Base-by-base conservation (phyloP, 2,329 filamentous ascomycete genomes). In the Fusarium sp. region DNA sequence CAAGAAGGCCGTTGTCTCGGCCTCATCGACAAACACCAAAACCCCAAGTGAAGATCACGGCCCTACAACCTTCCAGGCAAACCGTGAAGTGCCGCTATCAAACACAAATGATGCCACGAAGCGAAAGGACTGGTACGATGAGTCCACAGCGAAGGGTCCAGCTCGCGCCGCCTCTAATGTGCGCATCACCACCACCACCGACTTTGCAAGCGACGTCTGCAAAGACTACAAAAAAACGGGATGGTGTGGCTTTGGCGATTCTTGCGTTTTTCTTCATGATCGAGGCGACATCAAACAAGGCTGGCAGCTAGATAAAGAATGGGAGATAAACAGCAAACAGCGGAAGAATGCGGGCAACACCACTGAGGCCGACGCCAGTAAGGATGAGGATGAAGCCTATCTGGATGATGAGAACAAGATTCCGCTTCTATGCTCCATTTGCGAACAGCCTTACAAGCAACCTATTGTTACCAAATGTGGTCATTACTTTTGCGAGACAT, bases 401-500 rank as follows among this genome's bases (percentile, higher is more conserved):
- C 40, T 88, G 87, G 19, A 78, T 94, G 73, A 78, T 96, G 46
- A 88, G 93, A 73, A 7, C 26, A 90, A 88, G 69, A 96, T 97
- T 19, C 93, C 93, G 0, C 97, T 97, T 73, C 91, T 87, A 2
- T 97, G 93, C 75, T 86, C 96, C 64, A 92, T 97, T 61, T 97
- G 93, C 81, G 87, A 89, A 70, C 85, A 87, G 34, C 77, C 88
- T 1, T 97, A 97, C 77, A 90, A 87, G 70, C 83, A 86, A 53
- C 94, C 95, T 0, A 85, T 98, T 10, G 80, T 94, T 22, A 98
- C 95, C 10, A 90, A 92, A 65, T 99, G 95, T 68, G 91, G 92
- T 0, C 95, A 99, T 75, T 98, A 98, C 76, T 98, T 98, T 73
- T 99, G 95, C 74, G 91, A 97, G 75, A 82, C 85, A 1, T 99